Base-by-base conservation (phyloP, 1,284 basidiomycete species). In the Lentinula novae-zelandiae region DNA sequence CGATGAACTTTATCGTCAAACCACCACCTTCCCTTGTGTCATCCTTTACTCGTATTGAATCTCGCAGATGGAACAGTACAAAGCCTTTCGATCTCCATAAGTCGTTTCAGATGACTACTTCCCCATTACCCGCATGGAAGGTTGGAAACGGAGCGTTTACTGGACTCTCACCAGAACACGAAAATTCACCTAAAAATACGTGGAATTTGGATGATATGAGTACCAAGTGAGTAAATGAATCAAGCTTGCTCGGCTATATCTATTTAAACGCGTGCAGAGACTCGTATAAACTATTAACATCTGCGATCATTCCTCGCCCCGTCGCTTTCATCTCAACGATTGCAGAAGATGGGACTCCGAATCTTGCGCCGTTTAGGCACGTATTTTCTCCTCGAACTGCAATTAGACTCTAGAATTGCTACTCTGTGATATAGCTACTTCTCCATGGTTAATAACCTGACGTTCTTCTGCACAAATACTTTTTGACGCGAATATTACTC, bases 241-340 rank as follows among this genome's bases (percentile, higher is more conserved):
- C 39, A 22, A 33, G 33, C 5, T 38, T 34, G 3, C 3, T 17
- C 44, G 8, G 10, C 13, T 3, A 5, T 42, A 12, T 12, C 3
- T 33, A 4, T 22, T 46, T 4, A 49, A 22, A 17, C 20, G n/a
- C 20, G 31, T 58, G 46, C 65, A 82, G 81, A 65, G 79, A 81
- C 61, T 67, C 77, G 15, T 84, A 86, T 69, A 74, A 77, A 57
- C 69, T 92, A 63, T 74, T 92, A 74, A 89, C 86, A 33, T 86
- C 86, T 46, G 83, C 82, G 1, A 82, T 91, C 60, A 74, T 85
- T 39, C 90, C 90, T 12, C 81, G 91, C 46, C 90, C 91, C 2
- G 83, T 92, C 62, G 90, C 86, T 0, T 84, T 93, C 63, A 82
- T 92, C 15, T 91, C 89, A 4, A 84, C 86, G 10, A 62, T 89